These are phyloP conservation scores for Fusarium tuaranense DNA, from an alignment of 2,329 filamentous ascomycete genomes.

Conservation along the genomic window DNA sequence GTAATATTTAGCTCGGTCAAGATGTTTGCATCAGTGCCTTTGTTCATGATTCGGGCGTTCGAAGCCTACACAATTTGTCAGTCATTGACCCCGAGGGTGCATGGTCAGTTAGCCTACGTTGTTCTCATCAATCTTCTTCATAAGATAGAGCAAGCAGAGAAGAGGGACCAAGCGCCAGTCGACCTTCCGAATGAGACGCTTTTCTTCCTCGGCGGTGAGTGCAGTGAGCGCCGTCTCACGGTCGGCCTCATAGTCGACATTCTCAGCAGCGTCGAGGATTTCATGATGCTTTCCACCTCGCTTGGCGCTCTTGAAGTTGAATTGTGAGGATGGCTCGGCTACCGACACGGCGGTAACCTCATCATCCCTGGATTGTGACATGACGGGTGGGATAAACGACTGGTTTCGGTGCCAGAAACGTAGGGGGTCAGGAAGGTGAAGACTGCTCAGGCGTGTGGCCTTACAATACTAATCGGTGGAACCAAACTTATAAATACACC, in stretches of 20 bases:
- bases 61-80: background rate
- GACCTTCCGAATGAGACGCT: background rate
- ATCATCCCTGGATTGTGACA: background rate
- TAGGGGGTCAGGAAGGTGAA: background rate
- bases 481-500: background rate
- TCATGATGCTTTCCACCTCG: background rate
- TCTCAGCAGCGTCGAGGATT: background rate
- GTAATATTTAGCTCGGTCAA: background rate
- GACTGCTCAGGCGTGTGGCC: background rate
- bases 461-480: background rate
- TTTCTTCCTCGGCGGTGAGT: background rate
- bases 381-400: background rate
- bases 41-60: background rate
- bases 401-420: background rate
- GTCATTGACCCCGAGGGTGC: background rate
- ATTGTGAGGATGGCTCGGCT: background rate
- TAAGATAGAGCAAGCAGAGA: background rate
- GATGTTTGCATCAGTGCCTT: background rate
- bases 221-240: background rate
- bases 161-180: background rate
- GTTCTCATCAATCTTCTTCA: background rate
- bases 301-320: background rate
- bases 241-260: background rate
- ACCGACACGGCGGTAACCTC: background rate
- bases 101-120: background rate